These are phyloP conservation scores for Loxodes magnus DNA, from an alignment of 73 alveolate genomes.

Conservation along the genomic window DNA sequence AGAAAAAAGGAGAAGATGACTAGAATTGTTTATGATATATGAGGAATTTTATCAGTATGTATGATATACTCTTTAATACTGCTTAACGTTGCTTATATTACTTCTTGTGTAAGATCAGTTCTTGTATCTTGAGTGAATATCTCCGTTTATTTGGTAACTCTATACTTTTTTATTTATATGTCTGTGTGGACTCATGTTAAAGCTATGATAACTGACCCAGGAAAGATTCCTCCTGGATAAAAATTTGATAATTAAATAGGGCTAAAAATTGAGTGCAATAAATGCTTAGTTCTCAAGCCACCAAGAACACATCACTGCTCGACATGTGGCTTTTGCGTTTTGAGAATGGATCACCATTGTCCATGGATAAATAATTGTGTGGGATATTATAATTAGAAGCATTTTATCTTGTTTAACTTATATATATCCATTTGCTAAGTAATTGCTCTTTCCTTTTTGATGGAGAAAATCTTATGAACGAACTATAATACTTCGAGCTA, in stretches of 20 bases:
- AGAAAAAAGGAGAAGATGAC: too few species aligned
- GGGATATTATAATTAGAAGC: constrained; percentile 7
- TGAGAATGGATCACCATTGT: constrained; percentile 18
- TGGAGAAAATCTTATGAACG: neutral
- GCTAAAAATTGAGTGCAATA: neutral
- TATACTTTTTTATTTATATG: too few species aligned
- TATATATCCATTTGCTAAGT: neutral
- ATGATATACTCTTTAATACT: too few species aligned
- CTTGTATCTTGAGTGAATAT: too few species aligned
- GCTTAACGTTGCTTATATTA: too few species aligned
- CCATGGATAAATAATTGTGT: constrained; percentile 19
- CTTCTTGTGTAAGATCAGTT: too few species aligned
- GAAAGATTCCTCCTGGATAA: neutral
- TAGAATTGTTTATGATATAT: too few species aligned
- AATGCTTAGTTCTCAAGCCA: neutral
- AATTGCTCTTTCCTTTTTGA: neutral
- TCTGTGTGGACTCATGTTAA: too few species aligned
- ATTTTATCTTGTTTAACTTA: constrained; percentile 1
- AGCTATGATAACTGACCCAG: constrained; percentile 20
- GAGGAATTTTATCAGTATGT: too few species aligned
- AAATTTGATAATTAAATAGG: neutral
- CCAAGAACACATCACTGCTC: constrained; percentile 13
- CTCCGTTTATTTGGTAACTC: too few species aligned
- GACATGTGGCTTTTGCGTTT: constrained; percentile 1
- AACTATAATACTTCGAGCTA: neutral